Evolutionary conservation across 2,329 filamentous ascomycete species (phyloP).

Genomic region (Nemania abortiva): DNA sequence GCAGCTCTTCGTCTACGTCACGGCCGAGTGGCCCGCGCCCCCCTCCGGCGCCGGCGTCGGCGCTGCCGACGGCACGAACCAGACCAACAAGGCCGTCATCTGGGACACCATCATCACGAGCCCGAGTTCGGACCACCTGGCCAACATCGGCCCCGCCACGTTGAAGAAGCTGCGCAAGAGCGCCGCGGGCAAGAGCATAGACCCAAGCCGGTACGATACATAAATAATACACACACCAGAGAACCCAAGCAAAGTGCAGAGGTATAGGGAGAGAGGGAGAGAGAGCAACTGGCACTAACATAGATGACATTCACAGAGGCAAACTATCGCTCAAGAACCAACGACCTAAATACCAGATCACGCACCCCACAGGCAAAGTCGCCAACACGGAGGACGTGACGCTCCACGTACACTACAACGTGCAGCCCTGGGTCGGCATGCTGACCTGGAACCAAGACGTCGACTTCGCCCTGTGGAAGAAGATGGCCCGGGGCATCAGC

Average conservation of each 20-base stretch:
- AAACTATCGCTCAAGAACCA: constrained; percentile 84
- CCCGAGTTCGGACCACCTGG: constrained; percentile 71
- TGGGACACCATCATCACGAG: constrained; percentile 95
- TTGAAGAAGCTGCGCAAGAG: constrained; percentile 73
- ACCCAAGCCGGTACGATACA: constrained; percentile 64
- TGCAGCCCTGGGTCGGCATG: constrained; percentile 95
- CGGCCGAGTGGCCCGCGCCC: constrained; percentile 74
- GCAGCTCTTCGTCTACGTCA: constrained; percentile 96
- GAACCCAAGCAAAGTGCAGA: background rate
- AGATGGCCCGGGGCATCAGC: constrained; percentile 73
- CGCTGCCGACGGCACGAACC: constrained; percentile 54
- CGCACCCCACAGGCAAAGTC: constrained; percentile 84
- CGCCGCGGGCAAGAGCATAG: constrained; percentile 69
- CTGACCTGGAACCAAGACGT: constrained; percentile 80
- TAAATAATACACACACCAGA: no score
- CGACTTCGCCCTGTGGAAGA: constrained; percentile 73
- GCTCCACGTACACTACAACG: constrained; percentile 90
- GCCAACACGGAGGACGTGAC: constrained; percentile 79
- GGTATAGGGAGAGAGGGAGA: background rate
- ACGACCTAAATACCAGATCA: constrained; percentile 96
- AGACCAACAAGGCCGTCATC: constrained; percentile 81
- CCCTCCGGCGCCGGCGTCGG: constrained; percentile 43
- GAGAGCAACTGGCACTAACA: constrained; percentile 14
- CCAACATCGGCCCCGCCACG: constrained; percentile 69
- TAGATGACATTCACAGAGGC: constrained; percentile 63